Evolutionary conservation across 352 stramenopile species (phyloP).

Genomic region (Pythium sp.): DNA sequence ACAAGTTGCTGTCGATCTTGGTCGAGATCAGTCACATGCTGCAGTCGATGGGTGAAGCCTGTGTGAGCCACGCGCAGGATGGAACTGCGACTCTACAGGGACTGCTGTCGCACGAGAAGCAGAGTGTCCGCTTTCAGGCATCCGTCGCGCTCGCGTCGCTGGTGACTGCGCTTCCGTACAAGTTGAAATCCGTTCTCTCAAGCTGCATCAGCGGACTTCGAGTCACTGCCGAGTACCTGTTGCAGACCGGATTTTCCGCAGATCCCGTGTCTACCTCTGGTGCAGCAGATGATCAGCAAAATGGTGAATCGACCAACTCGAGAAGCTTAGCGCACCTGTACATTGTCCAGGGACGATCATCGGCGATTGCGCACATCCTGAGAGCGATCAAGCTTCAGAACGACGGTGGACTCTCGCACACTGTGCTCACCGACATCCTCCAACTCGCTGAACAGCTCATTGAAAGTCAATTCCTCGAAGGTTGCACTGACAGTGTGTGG

Average conservation of each 20-base stretch:
- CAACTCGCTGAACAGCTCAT: constrained; percentile 67
- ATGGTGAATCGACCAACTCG: constrained; percentile 30
- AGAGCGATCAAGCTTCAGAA: constrained; percentile 41
- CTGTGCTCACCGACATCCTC: constrained; percentile 60
- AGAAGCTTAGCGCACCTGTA: constrained; percentile 73
- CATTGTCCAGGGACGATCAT: constrained; percentile 66
- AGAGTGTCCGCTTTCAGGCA: constrained; percentile 72
- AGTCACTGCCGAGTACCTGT: constrained; percentile 32
- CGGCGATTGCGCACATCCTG: constrained; percentile 66
- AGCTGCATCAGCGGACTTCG: constrained; percentile 41
- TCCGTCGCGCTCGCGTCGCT: constrained; percentile 61
- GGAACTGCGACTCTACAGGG: constrained; percentile 36
- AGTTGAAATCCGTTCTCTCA: constrained; percentile 44
- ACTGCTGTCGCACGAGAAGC: constrained; percentile 63
- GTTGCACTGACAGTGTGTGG: constrained; percentile 80
- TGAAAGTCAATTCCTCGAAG: constrained; percentile 75
- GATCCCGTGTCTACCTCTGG: constrained; percentile 20
- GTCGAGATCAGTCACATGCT: constrained; percentile 69
- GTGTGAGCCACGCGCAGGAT: constrained; percentile 41
- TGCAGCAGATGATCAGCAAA: constrained; percentile 18
- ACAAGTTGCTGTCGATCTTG: constrained; percentile 61
- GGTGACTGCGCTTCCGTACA: constrained; percentile 66
- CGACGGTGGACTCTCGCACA: constrained; percentile 49
- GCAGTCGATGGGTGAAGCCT: constrained; percentile 65
- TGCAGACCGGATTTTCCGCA: constrained; percentile 30